phyloP scores from a whole-genome alignment of 2,329 filamentous ascomycete genomes.

The Dactylellina haptotyla region DNA sequence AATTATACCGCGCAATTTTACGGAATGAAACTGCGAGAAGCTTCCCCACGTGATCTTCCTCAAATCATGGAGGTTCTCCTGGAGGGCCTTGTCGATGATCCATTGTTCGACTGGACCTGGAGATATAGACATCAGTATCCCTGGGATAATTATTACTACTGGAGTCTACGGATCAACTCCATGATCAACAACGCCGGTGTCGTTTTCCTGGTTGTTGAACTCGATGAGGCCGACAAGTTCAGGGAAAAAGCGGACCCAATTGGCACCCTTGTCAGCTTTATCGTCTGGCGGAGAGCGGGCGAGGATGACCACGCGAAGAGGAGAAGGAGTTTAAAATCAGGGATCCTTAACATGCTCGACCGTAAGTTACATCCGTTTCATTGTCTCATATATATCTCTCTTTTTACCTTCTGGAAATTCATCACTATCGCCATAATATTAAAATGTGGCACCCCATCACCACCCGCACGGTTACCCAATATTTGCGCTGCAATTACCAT shows the following conservation, averaged over 20 bases:
- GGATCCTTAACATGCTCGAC: constrained; percentile 47
- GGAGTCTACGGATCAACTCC: constrained; percentile 45
- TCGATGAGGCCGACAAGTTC: constrained; percentile 43
- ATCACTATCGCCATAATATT: background rate
- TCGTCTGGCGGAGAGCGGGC: constrained; percentile 41
- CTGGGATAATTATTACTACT: constrained; percentile 53
- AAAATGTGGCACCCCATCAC: background rate
- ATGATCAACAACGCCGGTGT: constrained; percentile 51
- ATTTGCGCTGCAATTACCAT: background rate
- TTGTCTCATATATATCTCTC: background rate
- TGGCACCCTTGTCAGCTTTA: constrained; percentile 47
- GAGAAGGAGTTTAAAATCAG: constrained; percentile 37
- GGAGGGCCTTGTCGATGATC: constrained; percentile 49
- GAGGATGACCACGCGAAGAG: constrained; percentile 47
- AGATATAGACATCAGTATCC: constrained; percentile 50
- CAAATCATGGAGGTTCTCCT: constrained; percentile 52
- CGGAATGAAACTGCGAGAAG: constrained; percentile 52
- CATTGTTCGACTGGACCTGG: constrained; percentile 52
- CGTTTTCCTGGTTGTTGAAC: constrained; percentile 45
- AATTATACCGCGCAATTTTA: constrained; percentile 36
- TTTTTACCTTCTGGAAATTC: constrained; percentile 2
- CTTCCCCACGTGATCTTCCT: constrained; percentile 53
- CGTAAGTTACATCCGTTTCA: constrained; percentile 30
- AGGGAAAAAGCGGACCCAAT: constrained; percentile 39
- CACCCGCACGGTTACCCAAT: background rate